Percentiles rank a stretch among this genome's conserved stretches.
phyloP scores from a whole-genome alignment of 2,329 filamentous ascomycete species.

The Apiospora malaysiana region DNA sequence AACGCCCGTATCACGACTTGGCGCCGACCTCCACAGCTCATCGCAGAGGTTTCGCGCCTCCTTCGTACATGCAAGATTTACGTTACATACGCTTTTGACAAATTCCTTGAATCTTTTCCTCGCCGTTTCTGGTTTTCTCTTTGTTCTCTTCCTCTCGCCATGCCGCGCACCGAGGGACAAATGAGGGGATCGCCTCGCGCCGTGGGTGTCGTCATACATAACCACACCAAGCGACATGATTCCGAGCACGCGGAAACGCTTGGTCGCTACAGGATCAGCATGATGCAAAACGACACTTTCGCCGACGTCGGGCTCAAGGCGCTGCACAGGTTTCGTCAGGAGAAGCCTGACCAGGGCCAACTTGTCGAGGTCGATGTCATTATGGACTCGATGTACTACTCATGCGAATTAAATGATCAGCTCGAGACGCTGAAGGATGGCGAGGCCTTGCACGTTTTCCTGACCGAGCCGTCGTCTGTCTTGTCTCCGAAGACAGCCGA shows the following conservation, averaged over 20 bases:
- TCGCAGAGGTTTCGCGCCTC: neutral
- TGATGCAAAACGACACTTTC: neutral
- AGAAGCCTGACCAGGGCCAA: neutral
- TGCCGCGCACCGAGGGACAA: neutral
- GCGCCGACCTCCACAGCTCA: neutral
- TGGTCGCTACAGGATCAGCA: constrained; percentile 10
- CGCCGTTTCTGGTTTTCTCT: neutral
- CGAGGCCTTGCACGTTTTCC: neutral
- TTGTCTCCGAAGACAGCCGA: neutral
- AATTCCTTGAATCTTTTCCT: neutral
- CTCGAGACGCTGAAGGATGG: constrained; percentile 5
- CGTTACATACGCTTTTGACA: neutral
- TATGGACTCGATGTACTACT: neutral
- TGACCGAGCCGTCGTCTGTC: neutral
- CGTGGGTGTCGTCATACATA: neutral
- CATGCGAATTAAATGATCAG: neutral
- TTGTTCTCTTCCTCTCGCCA: neutral
- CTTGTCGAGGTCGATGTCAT: neutral
- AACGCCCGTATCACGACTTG: neutral
- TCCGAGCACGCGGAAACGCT: neutral
- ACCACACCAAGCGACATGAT: neutral
- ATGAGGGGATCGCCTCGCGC: neutral
- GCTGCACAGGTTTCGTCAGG: neutral
- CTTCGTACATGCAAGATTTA: neutral
- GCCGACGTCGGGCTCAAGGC: neutral